These are phyloP conservation scores for Hypoxylon sp. DNA, from an alignment of 2,329 filamentous ascomycete genomes.

Conservation along the genomic window DNA sequence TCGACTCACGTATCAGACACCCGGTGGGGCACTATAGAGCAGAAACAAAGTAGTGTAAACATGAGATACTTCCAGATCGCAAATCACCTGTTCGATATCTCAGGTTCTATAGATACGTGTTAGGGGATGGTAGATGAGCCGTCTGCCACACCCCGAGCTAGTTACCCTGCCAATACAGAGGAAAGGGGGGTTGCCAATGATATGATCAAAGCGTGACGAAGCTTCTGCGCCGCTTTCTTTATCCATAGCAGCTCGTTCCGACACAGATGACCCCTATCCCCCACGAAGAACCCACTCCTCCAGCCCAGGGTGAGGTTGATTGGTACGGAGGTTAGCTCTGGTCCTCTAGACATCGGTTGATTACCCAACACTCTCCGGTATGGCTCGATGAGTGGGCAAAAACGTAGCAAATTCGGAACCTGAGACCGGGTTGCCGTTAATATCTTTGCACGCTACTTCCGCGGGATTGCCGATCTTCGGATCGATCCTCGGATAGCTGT, in stretches of 20 bases:
- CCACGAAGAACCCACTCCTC: slow-evolving; percentile 43
- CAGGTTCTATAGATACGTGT: slow-evolving; percentile 1
- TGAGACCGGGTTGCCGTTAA: slow-evolving; percentile 20
- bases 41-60: slow-evolving; percentile 15
- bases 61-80: background rate
- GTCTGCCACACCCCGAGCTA: slow-evolving; percentile 5
- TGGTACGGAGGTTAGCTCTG: slow-evolving; percentile 32
- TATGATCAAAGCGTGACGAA: slow-evolving; percentile 32
- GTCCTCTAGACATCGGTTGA: slow-evolving; percentile 27
- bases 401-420: slow-evolving; percentile 27
- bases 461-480: slow-evolving; percentile 36
- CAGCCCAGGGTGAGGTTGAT: slow-evolving; percentile 37
- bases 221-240: slow-evolving; percentile 24
- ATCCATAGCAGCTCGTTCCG: slow-evolving; percentile 17
- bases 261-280: slow-evolving; percentile 37
- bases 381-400: slow-evolving; percentile 30
- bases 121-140: slow-evolving; percentile 6
- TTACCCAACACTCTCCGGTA: slow-evolving; percentile 27
- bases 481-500: slow-evolving; percentile 39
- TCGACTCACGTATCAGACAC: slow-evolving; percentile 1
- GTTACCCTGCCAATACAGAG: slow-evolving; percentile 17
- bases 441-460: slow-evolving; percentile 21
- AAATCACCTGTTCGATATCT: slow-evolving; percentile 10
- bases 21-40: background rate
- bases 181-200: slow-evolving; percentile 5